Evolutionary conservation across 192 early-diverging fungal species (phyloP), one percentile per base, ranked within the genome.

Genomic region (Entophlyctis helioformis): DNA sequence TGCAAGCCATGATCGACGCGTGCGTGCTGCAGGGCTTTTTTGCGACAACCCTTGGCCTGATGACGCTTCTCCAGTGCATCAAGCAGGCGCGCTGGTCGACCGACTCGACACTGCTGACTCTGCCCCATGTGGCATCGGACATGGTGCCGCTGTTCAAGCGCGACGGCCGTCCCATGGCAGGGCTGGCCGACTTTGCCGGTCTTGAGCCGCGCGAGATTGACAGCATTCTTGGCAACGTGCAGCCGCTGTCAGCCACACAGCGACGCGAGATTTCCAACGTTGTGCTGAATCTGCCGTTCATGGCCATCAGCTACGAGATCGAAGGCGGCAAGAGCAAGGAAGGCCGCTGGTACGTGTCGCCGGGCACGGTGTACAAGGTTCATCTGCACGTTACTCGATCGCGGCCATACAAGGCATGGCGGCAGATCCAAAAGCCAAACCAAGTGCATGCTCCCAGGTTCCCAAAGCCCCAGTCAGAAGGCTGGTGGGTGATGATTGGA

Each of bases 1-100:
- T 87, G 50, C 72, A 84, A 69, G 93, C 96, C 18, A 92, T 96
- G 89, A 78, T 96, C 36, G 91, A 96, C 57, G 71, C 91, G 19
- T 54, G 74, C 1, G 86, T 83, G 1, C 67, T 63, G 34, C 60
- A 72, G 47, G 93, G 89, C 0, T 71, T 72, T 31, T 39, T 87
- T 39, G 48, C 45, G 2, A 77, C 78, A 0, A 62, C 74, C 29
- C 39, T 91, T 39, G 82, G 80, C 1, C 63, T 82, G 15, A 89
- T 96, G 78, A 69, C 74, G 39, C 66, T 91, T 46, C 63, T 91
- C 46, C 92, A 98, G 67, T 85, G 83, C 32, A 72, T 96, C 50
- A 96, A 96, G 65, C 92, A 94, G 62, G 92, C 84, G 1, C 64
- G 72, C 1, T 89, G 89, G 87, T 69, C 76, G 1, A 64, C 79